Conservation (phyloP, 257 asterid genomes). For the Solanum sejunctum region DNA sequence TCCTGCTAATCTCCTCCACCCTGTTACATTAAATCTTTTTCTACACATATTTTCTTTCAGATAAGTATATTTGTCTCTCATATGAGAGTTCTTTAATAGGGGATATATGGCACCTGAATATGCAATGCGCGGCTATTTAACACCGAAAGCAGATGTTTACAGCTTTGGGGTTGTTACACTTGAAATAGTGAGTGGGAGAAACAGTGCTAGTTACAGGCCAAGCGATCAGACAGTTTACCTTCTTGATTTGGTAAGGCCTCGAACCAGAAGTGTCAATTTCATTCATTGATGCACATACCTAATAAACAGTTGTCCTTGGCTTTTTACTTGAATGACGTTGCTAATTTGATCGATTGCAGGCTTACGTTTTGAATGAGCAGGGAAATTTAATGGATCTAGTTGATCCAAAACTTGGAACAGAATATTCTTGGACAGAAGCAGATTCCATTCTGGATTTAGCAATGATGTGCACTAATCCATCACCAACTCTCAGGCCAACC, state of each 20-base stretch:
- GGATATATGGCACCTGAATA: conserved; percentile 7
- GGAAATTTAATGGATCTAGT: conserved; percentile 1
- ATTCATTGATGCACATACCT: not conserved
- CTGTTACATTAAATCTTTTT: not conserved
- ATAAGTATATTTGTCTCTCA: not conserved
- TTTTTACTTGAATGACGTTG: not conserved
- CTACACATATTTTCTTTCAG: not conserved
- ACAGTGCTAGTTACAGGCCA: not conserved
- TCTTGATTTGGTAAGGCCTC: not conserved
- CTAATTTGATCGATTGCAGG: not conserved
- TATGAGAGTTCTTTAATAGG: not conserved
- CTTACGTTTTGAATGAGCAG: not conserved
- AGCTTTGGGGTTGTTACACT: conserved; percentile 12
- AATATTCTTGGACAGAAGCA: not conserved
- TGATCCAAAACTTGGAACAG: conserved; percentile 2
- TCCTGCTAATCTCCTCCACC: not conserved
- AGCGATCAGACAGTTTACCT: conserved; percentile 4
- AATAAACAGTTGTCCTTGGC: not conserved
- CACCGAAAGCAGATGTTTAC: conserved; percentile 14
- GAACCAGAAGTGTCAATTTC: not conserved
- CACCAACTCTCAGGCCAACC: conserved; percentile 5
- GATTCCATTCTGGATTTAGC: not conserved
- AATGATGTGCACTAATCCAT: conserved; percentile 4
- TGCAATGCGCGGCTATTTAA: not conserved
- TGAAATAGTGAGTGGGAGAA: conserved; percentile 10